Evolutionary conservation across 1,284 basidiomycete genomes (phyloP), one percentile per base, ranked within the genome.

Genomic region (Tetrapyrgos nigripes): DNA sequence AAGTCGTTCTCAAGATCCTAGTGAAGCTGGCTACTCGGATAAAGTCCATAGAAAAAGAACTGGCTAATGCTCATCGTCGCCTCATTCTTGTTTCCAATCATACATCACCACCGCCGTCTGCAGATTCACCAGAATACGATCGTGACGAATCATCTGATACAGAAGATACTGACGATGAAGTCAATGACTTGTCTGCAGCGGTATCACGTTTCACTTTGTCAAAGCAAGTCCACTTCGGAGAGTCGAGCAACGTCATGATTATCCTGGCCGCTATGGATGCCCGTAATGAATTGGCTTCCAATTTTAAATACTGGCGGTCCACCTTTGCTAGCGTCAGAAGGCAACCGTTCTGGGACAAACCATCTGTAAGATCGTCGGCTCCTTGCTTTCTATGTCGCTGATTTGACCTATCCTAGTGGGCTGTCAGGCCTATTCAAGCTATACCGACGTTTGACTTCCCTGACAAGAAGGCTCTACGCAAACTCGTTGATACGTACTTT

Each of bases 201-300:
- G 26, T 50, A 11, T 19, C 48, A 10, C 26, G 48, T 27, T 50
- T 50, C 29, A 27, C 13, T 26, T 13, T 50, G 9, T n/a, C 26
- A 5, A 50, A 50, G 27, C 26, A 50, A 27, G 31, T 26, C n/a
- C 48, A 50, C 23, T 53, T 43, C 23, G 51, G 51, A 21, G 40
- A 53, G 24, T 43, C 40, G 23, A 53, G 51, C 37, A 27, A 53
- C n/a, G 28, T 53, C 2, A 43, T 43, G 37, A 35, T 53, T 11
- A 40, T 53, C 23, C 23, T 43, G 23, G 43, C 51, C 4, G 51
- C 37, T 19, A 43, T 28, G 43, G 40, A 53, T n/a, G 13, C 43
- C 14, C 37, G 28, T 3, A 40, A 44, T 1, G 19, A 44, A 17
- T 11, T 45, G 23, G 24, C 2, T 26, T 27, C 37, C 26, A 27